Percentiles rank a stretch among this genome's conserved stretches.
These are phyloP conservation scores for Tanacetum coccineum DNA, from an alignment of 129 eudicot species.

Conservation along the genomic window DNA sequence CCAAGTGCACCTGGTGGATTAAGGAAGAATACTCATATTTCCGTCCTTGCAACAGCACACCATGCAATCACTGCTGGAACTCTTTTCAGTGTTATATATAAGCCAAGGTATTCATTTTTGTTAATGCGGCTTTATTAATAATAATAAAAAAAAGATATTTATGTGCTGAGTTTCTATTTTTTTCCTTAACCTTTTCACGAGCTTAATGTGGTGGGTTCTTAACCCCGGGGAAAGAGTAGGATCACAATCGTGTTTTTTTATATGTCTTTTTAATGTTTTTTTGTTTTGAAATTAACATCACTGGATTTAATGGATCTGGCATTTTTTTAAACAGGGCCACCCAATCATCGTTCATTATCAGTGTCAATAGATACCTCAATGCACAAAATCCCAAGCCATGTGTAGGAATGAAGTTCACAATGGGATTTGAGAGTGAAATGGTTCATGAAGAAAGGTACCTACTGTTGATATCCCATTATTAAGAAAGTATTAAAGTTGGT, in stretches of 20 bases:
- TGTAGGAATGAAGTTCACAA: slow-evolving; percentile 91
- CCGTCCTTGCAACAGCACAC: slow-evolving; percentile 83
- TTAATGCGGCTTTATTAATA: slow-evolving; percentile 3
- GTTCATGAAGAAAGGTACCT: slow-evolving; percentile 90
- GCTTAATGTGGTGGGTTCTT: neutral
- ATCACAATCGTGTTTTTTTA: neutral
- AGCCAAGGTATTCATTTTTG: slow-evolving; percentile 51
- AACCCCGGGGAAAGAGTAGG: neutral
- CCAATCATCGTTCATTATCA: slow-evolving; percentile 76
- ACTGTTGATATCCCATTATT: slow-evolving; percentile 7
- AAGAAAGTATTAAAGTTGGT: neutral
- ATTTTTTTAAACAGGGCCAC: slow-evolving; percentile 60
- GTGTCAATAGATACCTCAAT: slow-evolving; percentile 87
- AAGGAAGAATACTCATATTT: slow-evolving; percentile 70
- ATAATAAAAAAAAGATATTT: neutral
- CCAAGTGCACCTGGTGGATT: slow-evolving; percentile 92
- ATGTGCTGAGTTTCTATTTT: neutral
- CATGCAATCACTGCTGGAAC: slow-evolving; percentile 76
- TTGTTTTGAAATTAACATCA: too few relatives aligned
- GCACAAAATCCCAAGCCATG: slow-evolving; percentile 65
- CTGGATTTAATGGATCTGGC: neutral
- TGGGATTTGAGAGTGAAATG: slow-evolving; percentile 89
- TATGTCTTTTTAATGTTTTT: neutral
- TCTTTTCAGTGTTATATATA: slow-evolving; percentile 44
- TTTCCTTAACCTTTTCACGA: neutral